Evolutionary conservation across 2,329 filamentous ascomycete species (phyloP).

Genomic region (Neoarthrinium moseri): DNA sequence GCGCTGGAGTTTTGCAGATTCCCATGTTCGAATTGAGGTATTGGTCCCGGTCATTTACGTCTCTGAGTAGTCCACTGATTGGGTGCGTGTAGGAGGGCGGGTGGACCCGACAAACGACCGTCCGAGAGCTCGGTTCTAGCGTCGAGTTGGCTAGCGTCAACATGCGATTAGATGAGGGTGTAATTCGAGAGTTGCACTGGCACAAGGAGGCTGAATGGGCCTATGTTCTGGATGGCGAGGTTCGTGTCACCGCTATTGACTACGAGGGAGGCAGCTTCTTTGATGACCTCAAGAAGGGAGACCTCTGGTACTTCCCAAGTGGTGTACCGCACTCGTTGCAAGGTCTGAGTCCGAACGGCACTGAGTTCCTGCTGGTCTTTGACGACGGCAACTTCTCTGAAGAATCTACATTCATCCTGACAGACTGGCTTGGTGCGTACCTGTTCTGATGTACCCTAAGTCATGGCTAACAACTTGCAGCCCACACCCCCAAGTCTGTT

Average conservation of each 20-base stretch:
- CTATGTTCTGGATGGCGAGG: conserved; percentile 68
- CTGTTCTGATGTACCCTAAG: too few species aligned
- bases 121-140: conserved; percentile 62
- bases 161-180: conserved; percentile 72
- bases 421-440: conserved; percentile 65
- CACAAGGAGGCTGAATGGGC: conserved; percentile 81
- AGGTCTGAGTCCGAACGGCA: conserved; percentile 64
- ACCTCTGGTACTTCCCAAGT: conserved; percentile 79
- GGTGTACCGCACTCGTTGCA: conserved; percentile 77
- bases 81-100: conserved; percentile 58
- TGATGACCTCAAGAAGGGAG: conserved; percentile 73
- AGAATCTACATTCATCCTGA: conserved; percentile 69
- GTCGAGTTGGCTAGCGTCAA: conserved; percentile 75
- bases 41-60: conserved; percentile 13
- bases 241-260: conserved; percentile 71
- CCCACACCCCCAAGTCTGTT: conserved; percentile 70
- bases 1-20: conserved; percentile 69
- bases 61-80: background rate
- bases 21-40: conserved; percentile 63
- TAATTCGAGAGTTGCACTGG: conserved; percentile 77
- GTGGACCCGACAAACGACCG: conserved; percentile 73
- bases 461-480: conserved; percentile 30
- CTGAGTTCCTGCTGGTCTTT: conserved; percentile 59
- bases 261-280: conserved; percentile 75
- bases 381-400: conserved; percentile 48